Evolutionary conservation across 2,329 filamentous ascomycete genomes (phyloP).

Genomic region (Grosmannia clavigera): DNA sequence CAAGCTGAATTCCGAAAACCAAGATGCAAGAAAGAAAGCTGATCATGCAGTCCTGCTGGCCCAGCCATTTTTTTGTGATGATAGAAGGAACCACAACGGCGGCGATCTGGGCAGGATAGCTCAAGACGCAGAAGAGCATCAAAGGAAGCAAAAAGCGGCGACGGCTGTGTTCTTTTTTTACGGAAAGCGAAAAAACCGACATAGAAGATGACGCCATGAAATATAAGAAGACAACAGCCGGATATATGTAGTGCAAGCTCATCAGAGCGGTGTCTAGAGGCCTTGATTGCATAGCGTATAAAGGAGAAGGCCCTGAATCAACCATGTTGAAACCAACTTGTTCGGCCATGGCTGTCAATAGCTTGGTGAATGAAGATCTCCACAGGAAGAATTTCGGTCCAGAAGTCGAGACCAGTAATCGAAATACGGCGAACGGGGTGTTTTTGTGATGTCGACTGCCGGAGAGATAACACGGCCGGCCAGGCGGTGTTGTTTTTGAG

Average conservation of each 20-base stretch:
- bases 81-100: conserved; percentile 25
- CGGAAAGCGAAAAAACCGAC: conserved; percentile 36
- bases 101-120: conserved; percentile 35
- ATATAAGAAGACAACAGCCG: conserved; percentile 42
- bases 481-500: not conserved
- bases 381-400: not conserved
- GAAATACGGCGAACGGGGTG: not conserved
- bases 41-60: conserved; percentile 37
- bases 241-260: conserved; percentile 45
- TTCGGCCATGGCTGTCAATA: not conserved
- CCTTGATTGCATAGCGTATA: not conserved
- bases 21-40: conserved; percentile 49
- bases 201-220: conserved; percentile 39
- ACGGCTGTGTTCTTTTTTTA: conserved; percentile 24
- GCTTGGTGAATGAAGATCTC: not conserved
- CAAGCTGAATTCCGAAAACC: conserved; percentile 49
- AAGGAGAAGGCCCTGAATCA: not conserved
- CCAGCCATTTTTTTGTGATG: conserved; percentile 24
- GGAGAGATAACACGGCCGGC: not conserved
- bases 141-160: conserved; percentile 30
- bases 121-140: conserved; percentile 29
- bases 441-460: not conserved
- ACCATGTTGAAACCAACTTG: not conserved
- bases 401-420: not conserved
- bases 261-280: conserved; percentile 22